Evolutionary conservation across 805 yeast genomes (phyloP), one percentile per base, ranked within the genome.

Genomic region (baker's yeast (Saccharomyces cerevisiae)): DNA sequence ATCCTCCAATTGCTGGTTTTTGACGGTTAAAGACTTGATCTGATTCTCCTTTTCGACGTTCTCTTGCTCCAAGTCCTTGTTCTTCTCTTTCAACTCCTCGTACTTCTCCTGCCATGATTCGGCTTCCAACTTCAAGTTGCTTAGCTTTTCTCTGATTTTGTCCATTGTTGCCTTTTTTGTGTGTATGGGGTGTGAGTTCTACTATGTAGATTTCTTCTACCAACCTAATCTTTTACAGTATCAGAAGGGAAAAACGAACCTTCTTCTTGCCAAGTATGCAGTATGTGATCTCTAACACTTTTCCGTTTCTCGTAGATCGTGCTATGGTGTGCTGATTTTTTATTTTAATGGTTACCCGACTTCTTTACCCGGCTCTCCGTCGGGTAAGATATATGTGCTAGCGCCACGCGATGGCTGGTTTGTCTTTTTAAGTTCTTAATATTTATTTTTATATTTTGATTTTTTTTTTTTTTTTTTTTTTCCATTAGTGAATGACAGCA

Each of bases 41-140:
- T 87, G 92, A 78, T 92, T 90, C 72, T 92, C 97, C 76, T 90
- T 90, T 62, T 88, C 90, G 63, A 88, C 77, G 69, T 80, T 79
- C 68, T 89, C 96, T 75, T 90, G 97, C 73, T 91, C 97, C 73
- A 90, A 79, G 68, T 79, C 85, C 80, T 90, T 91, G 76, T 89
- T 82, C 70, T 83, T 82, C 60, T 78, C 81, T 57, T 82, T 73
- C 67, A 86, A 80, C 67, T 87, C 96, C 68, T 92, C 97, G 56
- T 91, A 84, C 79, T 89, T 88, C 72, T 88, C 96, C 77, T 91
- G 96, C 87, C 97, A 94, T 64, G 84, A 79, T 77, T 92, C 98
- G 61, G 96, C 91, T 70, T 91, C 97, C 67, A 87, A 79, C 76
- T 91, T 90, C 73, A 92, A 82, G 75, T 84, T 83, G 79, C 76